Conservation (phyloP, 1,139 yeast species). For the Taphrina populina region DNA sequence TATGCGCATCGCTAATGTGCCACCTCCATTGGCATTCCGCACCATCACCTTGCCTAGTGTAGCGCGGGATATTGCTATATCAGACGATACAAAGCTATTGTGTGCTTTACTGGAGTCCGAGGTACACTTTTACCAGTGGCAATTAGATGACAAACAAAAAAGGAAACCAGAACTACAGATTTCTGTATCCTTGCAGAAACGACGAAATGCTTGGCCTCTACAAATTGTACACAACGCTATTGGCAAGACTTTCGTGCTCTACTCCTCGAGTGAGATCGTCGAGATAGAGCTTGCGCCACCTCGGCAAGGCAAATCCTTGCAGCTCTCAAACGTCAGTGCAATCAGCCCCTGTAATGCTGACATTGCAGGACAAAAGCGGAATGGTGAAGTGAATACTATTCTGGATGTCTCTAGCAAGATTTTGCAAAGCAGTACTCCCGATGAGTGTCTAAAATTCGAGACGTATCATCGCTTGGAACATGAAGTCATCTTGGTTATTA, state of each 20-base stretch:
- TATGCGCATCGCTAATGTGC: constrained; percentile 78
- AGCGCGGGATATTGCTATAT: constrained; percentile 65
- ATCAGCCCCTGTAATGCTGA: too few relatives aligned
- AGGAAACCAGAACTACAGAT: neutral
- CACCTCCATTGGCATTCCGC: constrained; percentile 87
- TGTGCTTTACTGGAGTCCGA: constrained; percentile 48
- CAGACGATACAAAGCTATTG: constrained; percentile 57
- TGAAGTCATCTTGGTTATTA: constrained; percentile 49
- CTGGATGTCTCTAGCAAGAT: too few relatives aligned
- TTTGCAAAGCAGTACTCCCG: too few relatives aligned
- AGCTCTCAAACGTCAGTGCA: too few relatives aligned
- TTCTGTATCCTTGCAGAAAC: neutral
- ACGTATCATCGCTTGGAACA: too few relatives aligned
- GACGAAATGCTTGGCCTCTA: neutral
- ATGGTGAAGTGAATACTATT: too few relatives aligned
- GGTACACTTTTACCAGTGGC: constrained; percentile 18
- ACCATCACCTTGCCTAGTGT: constrained; percentile 57
- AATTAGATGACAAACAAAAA: neutral
- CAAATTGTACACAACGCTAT: neutral
- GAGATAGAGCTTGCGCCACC: too few relatives aligned
- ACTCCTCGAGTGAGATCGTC: neutral
- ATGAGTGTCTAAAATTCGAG: too few relatives aligned
- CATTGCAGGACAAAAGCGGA: too few relatives aligned
- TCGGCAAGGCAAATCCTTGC: too few relatives aligned
- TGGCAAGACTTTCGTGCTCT: neutral